phyloP scores from a whole-genome alignment of 257 asterid genomes.

The Solanum ossicruentum region DNA sequence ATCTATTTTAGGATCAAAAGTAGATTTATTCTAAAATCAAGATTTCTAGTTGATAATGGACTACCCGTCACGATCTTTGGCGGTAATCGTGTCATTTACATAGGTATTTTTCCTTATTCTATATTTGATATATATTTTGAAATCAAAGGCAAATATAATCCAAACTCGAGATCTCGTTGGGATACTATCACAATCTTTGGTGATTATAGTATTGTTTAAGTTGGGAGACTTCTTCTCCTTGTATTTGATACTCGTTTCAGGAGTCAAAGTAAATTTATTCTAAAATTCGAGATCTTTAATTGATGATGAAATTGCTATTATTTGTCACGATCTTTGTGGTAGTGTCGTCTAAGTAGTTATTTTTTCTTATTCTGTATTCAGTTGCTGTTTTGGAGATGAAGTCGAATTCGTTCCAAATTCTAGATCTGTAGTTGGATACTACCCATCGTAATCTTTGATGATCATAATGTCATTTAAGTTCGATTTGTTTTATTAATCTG shows the following conservation, averaged over 20 bases:
- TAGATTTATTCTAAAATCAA: background rate
- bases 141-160: accelerated
- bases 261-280: background rate
- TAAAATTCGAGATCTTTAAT: background rate
- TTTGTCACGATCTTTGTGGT: background rate
- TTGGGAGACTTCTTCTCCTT: background rate
- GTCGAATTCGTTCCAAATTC: background rate
- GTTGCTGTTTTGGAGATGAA: accelerated
- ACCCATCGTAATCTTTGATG: background rate
- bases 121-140: background rate
- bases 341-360: background rate
- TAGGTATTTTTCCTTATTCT: background rate
- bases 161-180: background rate
- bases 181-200: background rate
- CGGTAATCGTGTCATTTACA: background rate
- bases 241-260: background rate
- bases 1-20: background rate
- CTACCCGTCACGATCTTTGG: background rate
- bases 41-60: background rate
- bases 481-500: background rate
- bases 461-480: background rate
- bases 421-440: background rate
- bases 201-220: background rate
- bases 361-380: background rate
- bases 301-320: background rate